phyloP scores from a whole-genome alignment of 2,329 filamentous ascomycete species.

The Hyphodiscus sp. region DNA sequence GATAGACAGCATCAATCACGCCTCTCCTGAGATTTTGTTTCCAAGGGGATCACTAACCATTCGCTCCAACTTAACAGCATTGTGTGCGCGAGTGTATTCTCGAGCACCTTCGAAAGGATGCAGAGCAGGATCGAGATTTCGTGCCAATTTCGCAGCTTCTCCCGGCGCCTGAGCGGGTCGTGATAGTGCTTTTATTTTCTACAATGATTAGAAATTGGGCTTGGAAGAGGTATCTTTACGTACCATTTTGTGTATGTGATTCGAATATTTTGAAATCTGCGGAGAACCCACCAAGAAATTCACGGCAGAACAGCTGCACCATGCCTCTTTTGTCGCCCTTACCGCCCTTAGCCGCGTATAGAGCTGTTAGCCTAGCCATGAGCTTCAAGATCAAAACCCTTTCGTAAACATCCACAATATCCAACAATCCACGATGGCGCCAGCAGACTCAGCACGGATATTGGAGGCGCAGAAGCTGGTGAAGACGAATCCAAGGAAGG shows the following conservation, averaged over 20 bases:
- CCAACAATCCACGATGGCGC: slow-evolving; percentile 41
- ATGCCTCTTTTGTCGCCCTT: neutral
- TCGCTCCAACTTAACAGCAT: slow-evolving; percentile 87
- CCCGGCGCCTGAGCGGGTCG: slow-evolving; percentile 63
- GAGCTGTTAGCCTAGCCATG: slow-evolving; percentile 13
- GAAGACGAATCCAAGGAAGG: slow-evolving; percentile 75
- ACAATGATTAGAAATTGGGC: neutral
- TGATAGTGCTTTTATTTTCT: slow-evolving; percentile 61
- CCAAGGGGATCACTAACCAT: slow-evolving; percentile 44
- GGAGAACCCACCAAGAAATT: neutral
- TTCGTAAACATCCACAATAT: slow-evolving; percentile 10
- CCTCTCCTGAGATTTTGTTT: too few species aligned
- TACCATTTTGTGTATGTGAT: slow-evolving; percentile 24
- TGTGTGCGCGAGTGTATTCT: slow-evolving; percentile 72
- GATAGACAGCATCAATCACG: too few species aligned
- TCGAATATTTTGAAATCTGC: neutral
- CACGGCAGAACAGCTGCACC: neutral
- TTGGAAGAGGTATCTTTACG: slow-evolving; percentile 1
- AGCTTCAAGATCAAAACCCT: slow-evolving; percentile 14
- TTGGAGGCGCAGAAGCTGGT: slow-evolving; percentile 81
- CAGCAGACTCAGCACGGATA: slow-evolving; percentile 59
- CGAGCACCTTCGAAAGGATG: slow-evolving; percentile 84
- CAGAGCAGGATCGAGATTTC: slow-evolving; percentile 74
- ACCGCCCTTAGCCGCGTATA: slow-evolving; percentile 11
- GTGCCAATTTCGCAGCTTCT: slow-evolving; percentile 56